Percentiles rank a stretch among this genome's conserved stretches.
These are phyloP conservation scores for Fusarium sp. DNA, from an alignment of 2,329 filamentous ascomycete species.

Conservation along the genomic window DNA sequence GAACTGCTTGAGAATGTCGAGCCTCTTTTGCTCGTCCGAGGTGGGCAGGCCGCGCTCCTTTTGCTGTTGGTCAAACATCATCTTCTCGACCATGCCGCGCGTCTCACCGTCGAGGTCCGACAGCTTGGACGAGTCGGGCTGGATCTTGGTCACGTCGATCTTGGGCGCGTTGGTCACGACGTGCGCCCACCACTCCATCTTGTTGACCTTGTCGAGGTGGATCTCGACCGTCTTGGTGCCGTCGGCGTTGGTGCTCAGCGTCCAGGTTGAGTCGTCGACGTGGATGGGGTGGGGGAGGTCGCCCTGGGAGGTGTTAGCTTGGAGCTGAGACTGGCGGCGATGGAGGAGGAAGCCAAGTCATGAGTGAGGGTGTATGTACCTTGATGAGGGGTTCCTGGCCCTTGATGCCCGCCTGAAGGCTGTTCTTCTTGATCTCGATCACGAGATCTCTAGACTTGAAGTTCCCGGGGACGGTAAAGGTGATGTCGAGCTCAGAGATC, in stretches of 20 bases:
- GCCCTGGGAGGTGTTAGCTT: slow-evolving; percentile 67
- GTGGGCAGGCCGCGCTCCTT: slow-evolving; percentile 92
- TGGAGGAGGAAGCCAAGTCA: neutral
- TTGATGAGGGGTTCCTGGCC: slow-evolving; percentile 87
- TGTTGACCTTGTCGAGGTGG: slow-evolving; percentile 95
- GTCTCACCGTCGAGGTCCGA: slow-evolving; percentile 96
- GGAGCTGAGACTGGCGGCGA: neutral
- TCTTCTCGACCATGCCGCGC: slow-evolving; percentile 98
- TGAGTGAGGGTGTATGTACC: slow-evolving; percentile 60
- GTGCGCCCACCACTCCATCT: slow-evolving; percentile 98
- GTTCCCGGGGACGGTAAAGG: slow-evolving; percentile 81
- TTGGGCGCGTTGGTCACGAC: slow-evolving; percentile 87
- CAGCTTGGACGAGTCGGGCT: slow-evolving; percentile 91
- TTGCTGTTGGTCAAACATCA: slow-evolving; percentile 99
- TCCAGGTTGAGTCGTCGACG: slow-evolving; percentile 95
- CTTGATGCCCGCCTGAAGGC: slow-evolving; percentile 84
- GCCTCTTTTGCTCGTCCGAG: slow-evolving; percentile 95
- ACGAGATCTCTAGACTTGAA: slow-evolving; percentile 86
- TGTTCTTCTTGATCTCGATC: slow-evolving; percentile 83
- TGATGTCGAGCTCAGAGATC: slow-evolving; percentile 88
- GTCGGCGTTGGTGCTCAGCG: slow-evolving; percentile 78
- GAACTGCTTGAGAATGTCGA: slow-evolving; percentile 93
- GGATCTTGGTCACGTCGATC: slow-evolving; percentile 96
- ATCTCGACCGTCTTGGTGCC: slow-evolving; percentile 78
- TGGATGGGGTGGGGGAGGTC: slow-evolving; percentile 83